A percentile compares a stretch with the other conserved stretches of the same genome.
phyloP scores from a whole-genome alignment of 768 basidiomycete genomes.

The Tricholoma hemisulphureum region DNA sequence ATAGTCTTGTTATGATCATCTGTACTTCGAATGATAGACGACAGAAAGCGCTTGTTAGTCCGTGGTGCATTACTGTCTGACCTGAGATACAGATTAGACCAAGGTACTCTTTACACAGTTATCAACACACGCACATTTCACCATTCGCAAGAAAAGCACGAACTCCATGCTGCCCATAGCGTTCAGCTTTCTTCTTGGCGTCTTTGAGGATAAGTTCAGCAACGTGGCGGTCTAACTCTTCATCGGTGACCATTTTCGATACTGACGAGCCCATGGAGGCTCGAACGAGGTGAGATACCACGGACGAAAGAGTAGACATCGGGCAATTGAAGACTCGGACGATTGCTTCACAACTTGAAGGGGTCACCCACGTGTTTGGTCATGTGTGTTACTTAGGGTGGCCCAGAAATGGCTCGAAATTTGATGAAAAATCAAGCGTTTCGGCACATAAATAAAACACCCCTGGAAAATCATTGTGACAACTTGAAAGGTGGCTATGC shows the following conservation, averaged over 20 bases:
- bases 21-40: constrained; percentile 86
- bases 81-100: constrained; percentile 18
- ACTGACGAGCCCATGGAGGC: constrained; percentile 74
- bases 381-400: constrained; percentile 15
- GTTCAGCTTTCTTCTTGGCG: constrained; percentile 87
- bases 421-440: too few relatives aligned
- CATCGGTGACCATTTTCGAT: constrained; percentile 60
- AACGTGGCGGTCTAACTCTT: constrained; percentile 88
- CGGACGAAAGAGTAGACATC: constrained; percentile 74
- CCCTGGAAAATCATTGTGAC: too few relatives aligned
- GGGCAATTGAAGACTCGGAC: neutral
- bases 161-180: constrained; percentile 74
- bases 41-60: constrained; percentile 79
- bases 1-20: constrained; percentile 95
- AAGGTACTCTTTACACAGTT: constrained; percentile 22
- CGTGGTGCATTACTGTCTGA: constrained; percentile 72
- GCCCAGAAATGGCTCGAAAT: neutral
- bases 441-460: too few relatives aligned
- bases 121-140: constrained; percentile 38
- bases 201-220: constrained; percentile 90
- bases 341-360: neutral
- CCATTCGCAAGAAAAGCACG: constrained; percentile 68
- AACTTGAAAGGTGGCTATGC: too few relatives aligned
- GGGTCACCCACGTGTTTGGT: constrained; percentile 10
- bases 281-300: constrained; percentile 76